Percentiles rank a stretch among this genome's conserved stretches.
phyloP scores from a whole-genome alignment of 202 grass and related monocot genomes.

The Zizania palustris region DNA sequence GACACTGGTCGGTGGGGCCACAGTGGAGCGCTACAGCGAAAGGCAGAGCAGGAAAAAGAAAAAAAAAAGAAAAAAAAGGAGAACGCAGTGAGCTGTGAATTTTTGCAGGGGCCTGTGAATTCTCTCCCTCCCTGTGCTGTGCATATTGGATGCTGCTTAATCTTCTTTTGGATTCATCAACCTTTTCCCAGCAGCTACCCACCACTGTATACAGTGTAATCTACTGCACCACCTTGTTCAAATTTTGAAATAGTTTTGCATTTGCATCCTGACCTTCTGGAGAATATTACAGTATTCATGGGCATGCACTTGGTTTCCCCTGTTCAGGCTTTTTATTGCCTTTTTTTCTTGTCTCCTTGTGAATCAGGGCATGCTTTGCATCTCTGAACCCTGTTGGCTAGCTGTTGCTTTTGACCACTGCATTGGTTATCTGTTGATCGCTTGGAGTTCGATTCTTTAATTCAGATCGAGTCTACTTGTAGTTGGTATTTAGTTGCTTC shows the following conservation, averaged over 20 bases:
- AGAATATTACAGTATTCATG: not conserved
- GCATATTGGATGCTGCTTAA: not conserved
- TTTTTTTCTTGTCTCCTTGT: not conserved
- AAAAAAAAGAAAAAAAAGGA: not conserved
- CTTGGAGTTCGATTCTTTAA: not conserved
- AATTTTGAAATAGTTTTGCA: constrained; percentile 39
- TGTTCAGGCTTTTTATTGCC: too few species aligned
- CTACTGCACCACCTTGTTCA: constrained; percentile 32
- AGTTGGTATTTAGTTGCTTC: not conserved
- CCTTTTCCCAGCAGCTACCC: constrained; percentile 3
- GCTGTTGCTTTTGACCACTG: not conserved
- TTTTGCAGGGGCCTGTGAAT: constrained; percentile 19
- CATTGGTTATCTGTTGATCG: not conserved
- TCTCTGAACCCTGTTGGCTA: constrained; percentile 17
- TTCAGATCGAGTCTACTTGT: not conserved
- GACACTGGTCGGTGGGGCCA: constrained; percentile 1
- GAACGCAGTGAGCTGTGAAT: not conserved
- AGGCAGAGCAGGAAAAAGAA: not conserved
- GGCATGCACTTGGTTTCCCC: not conserved
- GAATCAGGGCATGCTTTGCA: not conserved
- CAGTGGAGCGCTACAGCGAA: not conserved
- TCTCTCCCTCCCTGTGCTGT: too few species aligned
- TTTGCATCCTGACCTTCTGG: not conserved
- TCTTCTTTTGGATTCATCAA: not conserved
- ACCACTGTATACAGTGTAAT: constrained; percentile 34